Evolutionary conservation across 1,284 basidiomycete species (phyloP), one percentile per base, ranked within the genome.

Genomic region (Ceratobasidium sp.): DNA sequence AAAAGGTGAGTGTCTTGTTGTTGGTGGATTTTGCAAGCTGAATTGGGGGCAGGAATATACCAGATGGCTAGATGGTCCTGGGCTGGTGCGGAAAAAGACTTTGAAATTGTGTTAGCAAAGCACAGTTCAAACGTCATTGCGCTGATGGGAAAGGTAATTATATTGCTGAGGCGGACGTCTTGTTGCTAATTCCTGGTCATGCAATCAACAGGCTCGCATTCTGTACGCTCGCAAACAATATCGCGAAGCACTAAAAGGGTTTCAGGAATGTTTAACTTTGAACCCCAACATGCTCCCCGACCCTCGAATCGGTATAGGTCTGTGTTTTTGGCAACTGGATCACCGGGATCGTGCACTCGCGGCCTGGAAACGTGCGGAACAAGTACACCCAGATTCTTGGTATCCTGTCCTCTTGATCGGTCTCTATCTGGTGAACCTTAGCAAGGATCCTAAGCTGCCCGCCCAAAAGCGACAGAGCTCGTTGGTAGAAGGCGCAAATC

Each of bases 261-360:
- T 97, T 81, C 96, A 97, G 81, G 88, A 90, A 74, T 90, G 96
- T 14, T 86, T 98, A 16, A 84, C 87, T 54, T 86, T 93, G 56
- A 90, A 89, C 68, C 95, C 96, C 0, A 83, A 86, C 14, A 93
- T 92, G 82, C 83, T 86, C 27, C 96, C 96, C 0, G 96, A 98
- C 81, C 96, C 96, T 37, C 88, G 96, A 16, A 92, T 98, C 77
- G 96, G 96, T 19, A 94, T 98, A 48, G 96, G 96, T 9, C 84
- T 98, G 8, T 97, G 96, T 81, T 86, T 95, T 22, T 98, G 93
- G 92, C 88, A 92, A 11, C 85, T 97, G 82, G 92, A 92, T 72
- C 89, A 96, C 79, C 90, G 90, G 75, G 84, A 85, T 2, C 90
- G 90, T 77, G 96, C 96, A 0, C 89, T 89, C 76, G 87, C 87